These are phyloP conservation scores for Aspergillus funiculosus DNA, from an alignment of 495 filamentous ascomycete species.

Conservation along the genomic window DNA sequence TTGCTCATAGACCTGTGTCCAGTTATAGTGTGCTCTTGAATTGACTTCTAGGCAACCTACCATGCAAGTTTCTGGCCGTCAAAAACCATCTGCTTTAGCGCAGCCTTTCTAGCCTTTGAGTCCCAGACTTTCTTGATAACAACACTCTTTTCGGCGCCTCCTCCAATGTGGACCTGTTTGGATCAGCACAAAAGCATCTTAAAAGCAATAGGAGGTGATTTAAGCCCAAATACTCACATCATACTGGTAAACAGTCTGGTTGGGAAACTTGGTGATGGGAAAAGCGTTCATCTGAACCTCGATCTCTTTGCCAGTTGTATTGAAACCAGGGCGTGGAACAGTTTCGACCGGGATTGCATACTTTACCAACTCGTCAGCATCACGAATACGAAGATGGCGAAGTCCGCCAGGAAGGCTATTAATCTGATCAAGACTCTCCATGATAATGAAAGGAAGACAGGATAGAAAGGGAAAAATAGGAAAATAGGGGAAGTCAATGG, in stretches of 20 bases:
- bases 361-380: constrained; percentile 25
- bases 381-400: constrained; percentile 22
- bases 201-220: neutral
- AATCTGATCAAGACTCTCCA: constrained; percentile 20
- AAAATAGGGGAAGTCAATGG: neutral
- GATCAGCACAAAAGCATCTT: constrained; percentile 1
- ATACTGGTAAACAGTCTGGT: constrained; percentile 65
- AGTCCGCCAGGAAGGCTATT: constrained; percentile 23
- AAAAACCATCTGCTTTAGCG: constrained; percentile 58
- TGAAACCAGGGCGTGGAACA: constrained; percentile 47
- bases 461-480: neutral
- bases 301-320: constrained; percentile 51
- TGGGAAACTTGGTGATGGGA: constrained; percentile 50
- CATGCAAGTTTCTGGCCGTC: constrained; percentile 77
- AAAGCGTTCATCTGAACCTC: constrained; percentile 68
- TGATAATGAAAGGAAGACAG: constrained; percentile 8
- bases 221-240: constrained; percentile 75
- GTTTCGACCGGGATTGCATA: constrained; percentile 26
- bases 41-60: constrained; percentile 39
- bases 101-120: constrained; percentile 48
- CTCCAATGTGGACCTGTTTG: constrained; percentile 55
- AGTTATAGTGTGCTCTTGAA: neutral
- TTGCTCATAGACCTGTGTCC: constrained; percentile 33
- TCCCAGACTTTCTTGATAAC: constrained; percentile 71
- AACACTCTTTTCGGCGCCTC: constrained; percentile 53